Base-by-base conservation (phyloP, 2,329 filamentous ascomycete genomes). In the Trichoderma semiorbis region DNA sequence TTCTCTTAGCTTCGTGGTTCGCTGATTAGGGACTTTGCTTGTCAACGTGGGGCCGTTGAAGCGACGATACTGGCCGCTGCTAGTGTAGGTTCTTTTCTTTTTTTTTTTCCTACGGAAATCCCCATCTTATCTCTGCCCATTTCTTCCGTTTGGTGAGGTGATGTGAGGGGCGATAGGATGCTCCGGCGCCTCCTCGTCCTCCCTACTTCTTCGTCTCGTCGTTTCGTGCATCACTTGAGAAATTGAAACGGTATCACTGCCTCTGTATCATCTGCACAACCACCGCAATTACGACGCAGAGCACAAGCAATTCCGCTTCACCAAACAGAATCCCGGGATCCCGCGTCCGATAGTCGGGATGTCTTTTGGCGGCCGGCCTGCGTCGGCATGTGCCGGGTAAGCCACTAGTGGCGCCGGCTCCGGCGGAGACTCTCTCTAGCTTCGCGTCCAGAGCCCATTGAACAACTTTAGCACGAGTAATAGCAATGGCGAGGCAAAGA, bases 311-410 rank as follows among this genome's bases (percentile, higher is more conserved):
- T 32, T n/a, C 55, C 55, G 14, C 26, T n/a, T 28, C 55, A 6
- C 7, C 28, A 58, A 34, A 32, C 34, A 26, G 5, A 39, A 62
- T 62, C 61, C 61, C 61, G 61, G 50, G 14, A 53, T 50, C 26
- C 69, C 55, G 70, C 55, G 24, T 65, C 70, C 70, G 70, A 72
- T 50, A 14, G 26, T 72, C 70, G 63, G 70, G 53, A 55, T 12
- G 16, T 50, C 34, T 21, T 65, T 18, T 69, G 36, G 36, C 60
- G 66, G 61, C 66, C 71, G 71, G 71, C 71, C 65, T 72, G 55
- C 34, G 58, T 72, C 71, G 71, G 71, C 71, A 72, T 70, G 66
- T 70, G 50, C 60, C 58, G 47, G 67, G 34, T 69, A 36, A 55
- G 68, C 47, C 10, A 62, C 43, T 55, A 39, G 60, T 28, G 18